Base-by-base conservation (phyloP, 179 eudicot species). In the Spergularia azorica region DNA sequence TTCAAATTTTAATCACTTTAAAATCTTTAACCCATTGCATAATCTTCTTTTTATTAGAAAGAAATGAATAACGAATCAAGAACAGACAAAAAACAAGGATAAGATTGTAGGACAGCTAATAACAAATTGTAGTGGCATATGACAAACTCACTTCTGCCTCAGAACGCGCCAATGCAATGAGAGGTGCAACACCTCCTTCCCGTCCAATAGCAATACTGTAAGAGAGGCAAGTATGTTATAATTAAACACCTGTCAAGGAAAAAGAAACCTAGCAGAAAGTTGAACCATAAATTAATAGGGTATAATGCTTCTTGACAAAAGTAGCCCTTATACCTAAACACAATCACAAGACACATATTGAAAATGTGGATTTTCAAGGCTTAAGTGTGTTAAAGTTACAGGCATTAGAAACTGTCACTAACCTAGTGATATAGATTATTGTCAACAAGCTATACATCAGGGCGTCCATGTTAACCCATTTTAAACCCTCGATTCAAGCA, bases 131-230 rank as follows among this genome's bases (percentile, higher is more conserved):
- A 71, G n/a, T 55, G 12, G 41, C 18, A 18, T 62, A 77, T 70
- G 16, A 63, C 64, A 43, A 67, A 92, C 88, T 86, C 85, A 95
- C 98, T 86, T 90, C 93, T 74, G 87, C 80, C 60, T 88, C 91
- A 51, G 97, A 95, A 57, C 88, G 85, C 57, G 98, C 97, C 80
- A 95, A 81, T 70, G 91, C 90, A 79, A 93, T 91, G 64, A 95
- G 91, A 82, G 98, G 95, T 50, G 95, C 93, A 77, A 95, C 91
- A 79, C 98, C 98, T 74, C 98, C 98, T 88, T 91, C 97, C 76
- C 86, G 92, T 72, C 98, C 98, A 74, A 95, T 95, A 57, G 98
- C 97, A 90, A 95, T 93, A 77, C 99, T 95, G 77, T 18, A 55
- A 67, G 63, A 76, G 80, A 63, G 48, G 48, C n/a, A 66, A 71